These are phyloP conservation scores for Mucor velutinosus DNA, from an alignment of 371 early-diverging fungal genomes.

Conservation along the genomic window DNA sequence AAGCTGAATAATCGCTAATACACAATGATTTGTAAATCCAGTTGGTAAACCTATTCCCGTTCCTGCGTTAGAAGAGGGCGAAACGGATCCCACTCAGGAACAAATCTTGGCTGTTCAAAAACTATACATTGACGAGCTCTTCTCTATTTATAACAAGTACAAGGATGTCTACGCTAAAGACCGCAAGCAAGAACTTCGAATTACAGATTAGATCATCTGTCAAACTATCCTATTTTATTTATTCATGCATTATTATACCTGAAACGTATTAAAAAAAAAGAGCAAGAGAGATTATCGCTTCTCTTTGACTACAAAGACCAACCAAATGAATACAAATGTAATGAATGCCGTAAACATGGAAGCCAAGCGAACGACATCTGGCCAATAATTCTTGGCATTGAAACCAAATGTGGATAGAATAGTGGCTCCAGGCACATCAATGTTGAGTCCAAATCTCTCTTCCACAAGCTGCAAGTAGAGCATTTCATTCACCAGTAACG, in stretches of 20 bases:
- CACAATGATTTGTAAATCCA: slow-evolving; percentile 11
- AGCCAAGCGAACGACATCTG: slow-evolving; percentile 71
- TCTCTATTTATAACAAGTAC: slow-evolving; percentile 64
- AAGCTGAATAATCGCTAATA: not conserved
- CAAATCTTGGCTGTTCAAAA: slow-evolving; percentile 66
- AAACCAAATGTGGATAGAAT: slow-evolving; percentile 92
- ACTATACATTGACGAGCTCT: slow-evolving; percentile 65
- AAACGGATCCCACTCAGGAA: slow-evolving; percentile 65
- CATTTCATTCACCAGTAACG: slow-evolving; percentile 86
- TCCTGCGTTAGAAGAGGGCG: slow-evolving; percentile 41
- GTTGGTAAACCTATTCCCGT: slow-evolving; percentile 76
- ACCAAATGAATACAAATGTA: slow-evolving; percentile 74
- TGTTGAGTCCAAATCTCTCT: slow-evolving; percentile 78
- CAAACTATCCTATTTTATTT: not conserved
- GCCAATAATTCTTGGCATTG: slow-evolving; percentile 84
- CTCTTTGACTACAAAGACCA: slow-evolving; percentile 86
- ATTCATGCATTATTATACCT: not conserved
- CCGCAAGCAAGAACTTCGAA: slow-evolving; percentile 60
- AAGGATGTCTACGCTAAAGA: slow-evolving; percentile 73
- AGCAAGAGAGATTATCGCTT: slow-evolving; percentile 53
- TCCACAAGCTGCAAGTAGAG: slow-evolving; percentile 77
- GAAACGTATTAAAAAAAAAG: no score
- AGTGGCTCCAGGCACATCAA: slow-evolving; percentile 85
- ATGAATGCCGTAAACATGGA: slow-evolving; percentile 67
- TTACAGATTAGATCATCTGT: slow-evolving; percentile 43